Percentiles rank a stretch among this genome's conserved stretches.
These are phyloP conservation scores for Aegilops longissima DNA, from an alignment of 176 grass and related monocot species.

Conservation along the genomic window DNA sequence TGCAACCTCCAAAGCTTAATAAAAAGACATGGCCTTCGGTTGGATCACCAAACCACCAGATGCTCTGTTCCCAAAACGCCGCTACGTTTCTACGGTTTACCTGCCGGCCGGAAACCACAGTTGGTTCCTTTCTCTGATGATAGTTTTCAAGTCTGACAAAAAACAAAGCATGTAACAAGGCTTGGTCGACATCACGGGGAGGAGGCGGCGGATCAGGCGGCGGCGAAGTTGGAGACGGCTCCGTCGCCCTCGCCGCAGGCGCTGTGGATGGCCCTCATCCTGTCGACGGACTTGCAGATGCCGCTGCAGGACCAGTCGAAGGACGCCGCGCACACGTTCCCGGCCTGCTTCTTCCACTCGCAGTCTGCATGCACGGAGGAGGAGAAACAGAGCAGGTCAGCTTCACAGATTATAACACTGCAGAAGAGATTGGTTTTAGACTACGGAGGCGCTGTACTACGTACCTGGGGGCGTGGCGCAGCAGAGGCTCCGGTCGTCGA, in stretches of 20 bases:
- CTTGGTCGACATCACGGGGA: neutral
- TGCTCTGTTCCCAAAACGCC: neutral
- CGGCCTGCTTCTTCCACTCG: constrained; percentile 62
- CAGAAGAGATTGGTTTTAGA: too few relatives aligned
- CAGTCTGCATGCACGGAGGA: constrained; percentile 31
- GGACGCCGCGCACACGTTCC: constrained; percentile 56
- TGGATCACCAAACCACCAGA: neutral
- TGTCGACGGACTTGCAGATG: constrained; percentile 55
- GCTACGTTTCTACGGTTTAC: neutral
- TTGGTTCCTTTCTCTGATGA: neutral
- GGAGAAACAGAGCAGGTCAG: neutral
- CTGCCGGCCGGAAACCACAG: neutral
- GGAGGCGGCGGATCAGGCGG: neutral
- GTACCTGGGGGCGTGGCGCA: constrained; percentile 69
- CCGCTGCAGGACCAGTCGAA: constrained; percentile 68
- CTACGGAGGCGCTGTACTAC: too few relatives aligned
- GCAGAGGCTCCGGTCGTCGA: constrained; percentile 82
- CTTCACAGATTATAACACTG: neutral
- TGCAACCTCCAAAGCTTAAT: neutral
- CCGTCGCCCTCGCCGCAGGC: constrained; percentile 51
- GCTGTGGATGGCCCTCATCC: constrained; percentile 61
- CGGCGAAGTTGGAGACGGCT: constrained; percentile 30
- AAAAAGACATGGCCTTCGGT: neutral
- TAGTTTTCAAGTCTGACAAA: neutral
- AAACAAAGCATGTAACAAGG: neutral